Evolutionary conservation across 306 rosid genomes (phyloP), one percentile per base, ranked within the genome.

Genomic region (Quercus rubra): DNA sequence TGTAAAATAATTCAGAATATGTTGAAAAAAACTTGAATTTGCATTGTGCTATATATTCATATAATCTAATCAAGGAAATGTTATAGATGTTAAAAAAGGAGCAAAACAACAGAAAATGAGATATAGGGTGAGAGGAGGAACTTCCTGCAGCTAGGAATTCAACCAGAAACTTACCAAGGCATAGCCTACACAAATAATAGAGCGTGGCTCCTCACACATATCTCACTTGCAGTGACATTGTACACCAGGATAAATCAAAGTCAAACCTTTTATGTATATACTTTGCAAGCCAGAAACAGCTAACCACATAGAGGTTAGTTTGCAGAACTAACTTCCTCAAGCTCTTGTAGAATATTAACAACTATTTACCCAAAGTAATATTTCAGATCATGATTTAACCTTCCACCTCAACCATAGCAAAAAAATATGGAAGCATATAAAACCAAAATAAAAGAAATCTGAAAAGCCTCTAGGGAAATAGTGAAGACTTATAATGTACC

Each of bases 401-500:
- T 78, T 64, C 77, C 23, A 23, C 75, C 78, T 30, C 73, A 55
- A 72, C 73, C 13, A 43, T 46, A 46, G 73, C 57, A 71, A 71
- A 43, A 76, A 74, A 43, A 43, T 41, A 74, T 20, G 80, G 78
- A 21, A 28, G 78, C 73, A 59, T 38, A 72, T 25, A 77, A n/a
- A 77, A 28, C 43, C 83, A 82, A 55, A 56, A 74, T 59, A 75
- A 57, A 64, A 71, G 64, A 28, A 68, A 71, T 58, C 52, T 67
- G 79, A 59, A 57, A 74, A 51, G 66, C 55, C 30, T 12, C 54
- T 54, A 23, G 9, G 66, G 31, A 61, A 57, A n/a, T 67, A 43
- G 49, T 62, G 43, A 23, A 77, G 55, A 78, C 61, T 70, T 73
- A 75, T 70, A 83, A 78, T 74, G 67, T 85, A 96, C 99, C 99